Evolutionary conservation across 257 asterid species (phyloP).

Genomic region (Petunia axillaris): DNA sequence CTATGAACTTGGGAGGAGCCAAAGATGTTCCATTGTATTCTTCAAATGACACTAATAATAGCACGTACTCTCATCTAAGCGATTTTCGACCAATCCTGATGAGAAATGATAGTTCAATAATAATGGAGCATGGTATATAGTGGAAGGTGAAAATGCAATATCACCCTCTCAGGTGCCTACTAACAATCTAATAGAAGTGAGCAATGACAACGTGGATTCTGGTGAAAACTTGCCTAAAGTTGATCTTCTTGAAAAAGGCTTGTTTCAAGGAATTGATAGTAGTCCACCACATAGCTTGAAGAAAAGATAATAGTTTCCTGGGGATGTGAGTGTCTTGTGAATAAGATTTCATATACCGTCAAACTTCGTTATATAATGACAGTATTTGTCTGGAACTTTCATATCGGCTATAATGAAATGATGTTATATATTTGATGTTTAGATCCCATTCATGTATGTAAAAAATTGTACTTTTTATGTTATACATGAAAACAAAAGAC

Average conservation of each 20-base stretch:
- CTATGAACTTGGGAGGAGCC: conserved; percentile 30
- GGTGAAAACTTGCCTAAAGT: conserved; percentile 29
- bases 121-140: conserved; percentile 31
- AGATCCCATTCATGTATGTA: no score
- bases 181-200: conserved; percentile 35
- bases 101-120: conserved; percentile 28
- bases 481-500: no score
- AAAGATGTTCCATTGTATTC: conserved; percentile 34
- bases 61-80: conserved; percentile 29
- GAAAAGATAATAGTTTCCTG: no score
- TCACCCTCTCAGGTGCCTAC: background rate
- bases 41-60: conserved; percentile 21
- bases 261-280: background rate
- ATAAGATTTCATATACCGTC: no score
- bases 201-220: conserved; percentile 42
- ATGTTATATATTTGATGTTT: no score
- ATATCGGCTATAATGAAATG: no score
- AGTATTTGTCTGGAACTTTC: no score
- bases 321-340: no score
- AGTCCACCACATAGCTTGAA: no score
- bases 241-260: background rate
- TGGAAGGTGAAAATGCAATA: conserved; percentile 26
- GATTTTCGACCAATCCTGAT: conserved; percentile 13
- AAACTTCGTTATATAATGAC: no score
- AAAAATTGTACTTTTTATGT: no score